Evolutionary conservation across 805 yeast species (phyloP), one percentile per base, ranked within the genome.

Genomic region (Pachysolen tannophilus): DNA sequence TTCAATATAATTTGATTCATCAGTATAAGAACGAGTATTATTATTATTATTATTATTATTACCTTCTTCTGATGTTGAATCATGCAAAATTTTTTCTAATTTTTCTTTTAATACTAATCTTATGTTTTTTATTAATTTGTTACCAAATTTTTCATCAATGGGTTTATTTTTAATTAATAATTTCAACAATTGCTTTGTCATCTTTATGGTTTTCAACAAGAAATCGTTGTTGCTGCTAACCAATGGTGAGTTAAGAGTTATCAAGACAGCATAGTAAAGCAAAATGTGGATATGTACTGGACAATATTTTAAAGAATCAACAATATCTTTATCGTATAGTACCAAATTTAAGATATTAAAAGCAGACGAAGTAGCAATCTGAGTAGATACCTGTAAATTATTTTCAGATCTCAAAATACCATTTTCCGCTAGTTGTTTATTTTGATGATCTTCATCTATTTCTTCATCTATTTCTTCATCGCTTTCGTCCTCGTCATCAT

Each of bases 201-300:
- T 46, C 28, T 54, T 56, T 25, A 75, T 51, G 28, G 69, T 63
- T 4, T 48, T 53, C 8, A 72, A 39, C 6, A 45, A 39, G 30
- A 61, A 53, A 11, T 50, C 51, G 13, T 50, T 26, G 18, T 23
- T 26, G 17, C 35, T 30, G 30, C 43, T 19, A 20, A 58, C 53
- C 4, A 48, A 40, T 0, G 72, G 74, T 2, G 78, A 72, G 38
- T 69, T 68, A 26, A 78, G 52, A 5, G 77, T 54, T 20, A 78
- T 52, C 34, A 78, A 52, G 0, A 80, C 78, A 2, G 85, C 81
- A 44, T 77, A 78, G 48, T 78, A 79, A 9, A 78, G 55, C 84
- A 79, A 78, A 34, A 79, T 67, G 48, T 78, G 83, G 27, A 79
- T 74, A 49, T 79, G 85, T n/a, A 78, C 71, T 0, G 87, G 87